Conservation (phyloP, 148 eudicot species). For the Gaultheria prostrata region DNA sequence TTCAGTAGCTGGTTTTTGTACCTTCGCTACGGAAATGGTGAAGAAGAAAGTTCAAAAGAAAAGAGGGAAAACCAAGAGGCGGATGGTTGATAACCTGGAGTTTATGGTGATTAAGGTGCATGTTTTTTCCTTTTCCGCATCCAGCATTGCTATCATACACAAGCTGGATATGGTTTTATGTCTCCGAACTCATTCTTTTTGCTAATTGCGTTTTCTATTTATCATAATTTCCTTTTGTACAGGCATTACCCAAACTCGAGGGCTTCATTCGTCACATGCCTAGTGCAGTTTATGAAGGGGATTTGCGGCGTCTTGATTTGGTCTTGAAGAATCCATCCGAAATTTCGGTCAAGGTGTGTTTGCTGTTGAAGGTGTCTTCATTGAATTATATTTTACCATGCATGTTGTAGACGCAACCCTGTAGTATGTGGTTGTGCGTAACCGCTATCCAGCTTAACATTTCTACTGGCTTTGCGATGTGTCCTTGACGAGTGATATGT, state of each 20-base stretch:
- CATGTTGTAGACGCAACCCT: background rate
- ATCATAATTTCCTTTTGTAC: slow-evolving; percentile 25
- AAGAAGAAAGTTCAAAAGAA: slow-evolving; percentile 54
- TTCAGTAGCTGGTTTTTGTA: slow-evolving; percentile 70
- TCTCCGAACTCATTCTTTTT: background rate
- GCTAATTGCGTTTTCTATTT: background rate
- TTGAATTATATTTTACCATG: slow-evolving; percentile 3
- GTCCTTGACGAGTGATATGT: background rate
- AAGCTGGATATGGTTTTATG: background rate
- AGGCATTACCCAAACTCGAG: slow-evolving; percentile 86
- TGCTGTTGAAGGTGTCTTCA: slow-evolving; percentile 3
- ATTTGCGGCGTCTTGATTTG: slow-evolving; percentile 63
- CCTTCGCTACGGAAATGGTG: slow-evolving; percentile 47
- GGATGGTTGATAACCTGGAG: slow-evolving; percentile 45
- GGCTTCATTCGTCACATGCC: slow-evolving; percentile 68
- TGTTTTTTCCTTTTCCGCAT: slow-evolving; percentile 11
- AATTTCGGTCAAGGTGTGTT: slow-evolving; percentile 66
- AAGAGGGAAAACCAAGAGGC: slow-evolving; percentile 50
- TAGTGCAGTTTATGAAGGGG: slow-evolving; percentile 71
- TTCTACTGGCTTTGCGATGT: background rate
- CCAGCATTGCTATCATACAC: background rate
- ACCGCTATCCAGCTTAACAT: background rate
- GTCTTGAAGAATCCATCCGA: slow-evolving; percentile 75
- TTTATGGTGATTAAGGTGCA: slow-evolving; percentile 84
- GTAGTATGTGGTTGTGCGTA: background rate